Evolutionary conservation across 2,329 filamentous ascomycete species (phyloP).

Genomic region (Davidsoniella australis): DNA sequence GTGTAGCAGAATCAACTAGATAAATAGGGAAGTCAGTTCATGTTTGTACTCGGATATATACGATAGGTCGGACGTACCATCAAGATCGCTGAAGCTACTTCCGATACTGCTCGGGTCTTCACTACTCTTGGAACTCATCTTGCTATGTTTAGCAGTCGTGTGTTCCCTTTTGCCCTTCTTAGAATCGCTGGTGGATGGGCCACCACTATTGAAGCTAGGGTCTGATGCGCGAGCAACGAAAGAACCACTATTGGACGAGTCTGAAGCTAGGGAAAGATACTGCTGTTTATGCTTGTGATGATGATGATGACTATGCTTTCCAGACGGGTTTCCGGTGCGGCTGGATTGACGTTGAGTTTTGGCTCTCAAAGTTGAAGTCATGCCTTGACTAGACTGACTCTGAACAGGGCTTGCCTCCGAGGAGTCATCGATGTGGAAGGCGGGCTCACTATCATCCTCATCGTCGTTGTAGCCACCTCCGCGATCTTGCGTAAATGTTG

Average conservation of each 20-base stretch:
- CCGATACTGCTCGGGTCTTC: slow-evolving; percentile 42
- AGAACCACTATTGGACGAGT: slow-evolving; percentile 44
- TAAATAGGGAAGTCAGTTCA: slow-evolving; percentile 1
- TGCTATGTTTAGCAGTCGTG: slow-evolving; percentile 33
- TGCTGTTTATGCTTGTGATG: slow-evolving; percentile 21
- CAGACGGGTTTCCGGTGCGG: neutral
- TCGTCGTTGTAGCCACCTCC: slow-evolving; percentile 29
- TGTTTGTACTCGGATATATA: neutral
- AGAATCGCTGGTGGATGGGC: slow-evolving; percentile 36
- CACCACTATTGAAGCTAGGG: slow-evolving; percentile 19
- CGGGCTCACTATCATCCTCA: slow-evolving; percentile 37
- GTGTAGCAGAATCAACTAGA: slow-evolving; percentile 55
- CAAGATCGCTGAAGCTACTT: slow-evolving; percentile 73
- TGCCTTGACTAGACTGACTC: slow-evolving; percentile 24
- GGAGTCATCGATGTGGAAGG: slow-evolving; percentile 31
- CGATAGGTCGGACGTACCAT: slow-evolving; percentile 34
- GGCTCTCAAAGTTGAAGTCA: slow-evolving; percentile 35
- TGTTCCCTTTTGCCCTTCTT: slow-evolving; percentile 37
- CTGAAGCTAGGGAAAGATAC: slow-evolving; percentile 36
- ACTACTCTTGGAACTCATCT: slow-evolving; percentile 42
- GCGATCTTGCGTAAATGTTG: slow-evolving; percentile 21
- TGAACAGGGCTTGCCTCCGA: slow-evolving; percentile 13
- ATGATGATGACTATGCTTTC: neutral
- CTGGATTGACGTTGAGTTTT: slow-evolving; percentile 21
- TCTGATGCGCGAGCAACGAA: slow-evolving; percentile 22